A percentile compares a stretch with the other conserved stretches of the same genome.
Conservation (phyloP, 163 green algal genomes). For the Scenedesmus sp. region DNA sequence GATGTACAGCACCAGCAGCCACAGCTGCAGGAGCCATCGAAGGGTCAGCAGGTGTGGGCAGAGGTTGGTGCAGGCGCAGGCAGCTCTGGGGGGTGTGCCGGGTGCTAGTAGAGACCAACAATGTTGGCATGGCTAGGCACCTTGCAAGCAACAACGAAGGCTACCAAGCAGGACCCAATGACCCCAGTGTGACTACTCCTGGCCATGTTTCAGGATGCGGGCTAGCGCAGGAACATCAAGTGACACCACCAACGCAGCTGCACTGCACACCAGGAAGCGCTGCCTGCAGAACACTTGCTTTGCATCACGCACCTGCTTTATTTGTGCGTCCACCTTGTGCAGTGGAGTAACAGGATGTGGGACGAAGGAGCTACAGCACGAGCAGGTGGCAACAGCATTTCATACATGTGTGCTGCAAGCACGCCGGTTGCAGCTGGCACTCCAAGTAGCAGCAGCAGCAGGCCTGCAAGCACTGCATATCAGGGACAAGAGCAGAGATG, state of each 20-base stretch:
- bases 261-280: neutral
- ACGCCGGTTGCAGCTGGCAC: neutral
- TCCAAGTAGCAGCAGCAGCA: neutral
- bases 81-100: neutral
- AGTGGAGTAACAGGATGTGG: slow-evolving; percentile 82
- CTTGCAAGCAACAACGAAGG: neutral
- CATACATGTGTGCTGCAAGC: neutral
- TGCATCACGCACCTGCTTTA: slow-evolving; percentile 79
- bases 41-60: neutral
- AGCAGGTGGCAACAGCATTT: neutral
- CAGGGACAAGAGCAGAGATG: neutral
- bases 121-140: too few species aligned
- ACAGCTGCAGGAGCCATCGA: slow-evolving; percentile 60
- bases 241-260: too few species aligned
- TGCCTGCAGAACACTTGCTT: neutral
- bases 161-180: too few species aligned
- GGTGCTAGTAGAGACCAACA: neutral
- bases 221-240: too few species aligned
- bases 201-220: too few species aligned
- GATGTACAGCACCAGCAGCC: slow-evolving; percentile 82
- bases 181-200: neutral
- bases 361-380: slow-evolving; percentile 81
- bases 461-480: neutral
- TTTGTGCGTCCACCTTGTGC: slow-evolving; percentile 82
- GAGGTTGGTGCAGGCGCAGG: neutral